Evolutionary conservation across 164 flowering plant species (phyloP).

Genomic region (Vitis rotundifolia): DNA sequence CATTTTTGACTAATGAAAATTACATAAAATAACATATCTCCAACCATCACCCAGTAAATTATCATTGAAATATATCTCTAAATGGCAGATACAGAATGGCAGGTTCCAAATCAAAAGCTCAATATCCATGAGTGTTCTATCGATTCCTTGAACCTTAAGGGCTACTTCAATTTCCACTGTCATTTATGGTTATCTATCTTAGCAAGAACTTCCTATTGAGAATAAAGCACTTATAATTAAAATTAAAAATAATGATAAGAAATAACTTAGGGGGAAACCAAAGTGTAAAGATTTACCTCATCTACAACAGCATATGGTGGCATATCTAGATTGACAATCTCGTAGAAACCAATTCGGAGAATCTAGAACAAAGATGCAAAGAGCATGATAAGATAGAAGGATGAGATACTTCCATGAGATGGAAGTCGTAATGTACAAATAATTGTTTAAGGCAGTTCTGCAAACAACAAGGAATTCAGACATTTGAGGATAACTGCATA

Average conservation of each 20-base stretch:
- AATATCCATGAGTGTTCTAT: not conserved
- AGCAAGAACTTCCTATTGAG: not conserved
- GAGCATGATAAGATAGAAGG: not conserved
- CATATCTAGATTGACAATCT: conserved; percentile 89
- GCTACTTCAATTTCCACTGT: not conserved
- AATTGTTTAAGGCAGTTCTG: too few relatives aligned
- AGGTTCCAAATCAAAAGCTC: too few relatives aligned
- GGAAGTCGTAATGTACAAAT: not conserved
- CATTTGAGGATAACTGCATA: too few relatives aligned
- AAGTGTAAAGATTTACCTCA: conserved; percentile 53
- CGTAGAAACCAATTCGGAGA: conserved; percentile 88
- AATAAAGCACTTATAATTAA: not conserved
- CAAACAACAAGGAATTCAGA: too few relatives aligned
- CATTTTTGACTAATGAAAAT: too few relatives aligned
- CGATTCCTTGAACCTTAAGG: not conserved
- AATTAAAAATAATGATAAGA: not conserved
- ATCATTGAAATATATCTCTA: too few relatives aligned
- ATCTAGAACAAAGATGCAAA: conserved; percentile 45
- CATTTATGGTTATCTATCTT: not conserved
- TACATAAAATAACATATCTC: too few relatives aligned
- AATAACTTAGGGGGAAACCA: not conserved
- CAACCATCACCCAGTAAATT: too few relatives aligned
- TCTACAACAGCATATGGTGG: conserved; percentile 95
- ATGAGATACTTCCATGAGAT: not conserved
- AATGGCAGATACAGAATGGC: too few relatives aligned